A percentile compares a stretch with the other conserved stretches of the same genome.
Conservation (phyloP, 768 basidiomycete species). For the Suillus luteus region DNA sequence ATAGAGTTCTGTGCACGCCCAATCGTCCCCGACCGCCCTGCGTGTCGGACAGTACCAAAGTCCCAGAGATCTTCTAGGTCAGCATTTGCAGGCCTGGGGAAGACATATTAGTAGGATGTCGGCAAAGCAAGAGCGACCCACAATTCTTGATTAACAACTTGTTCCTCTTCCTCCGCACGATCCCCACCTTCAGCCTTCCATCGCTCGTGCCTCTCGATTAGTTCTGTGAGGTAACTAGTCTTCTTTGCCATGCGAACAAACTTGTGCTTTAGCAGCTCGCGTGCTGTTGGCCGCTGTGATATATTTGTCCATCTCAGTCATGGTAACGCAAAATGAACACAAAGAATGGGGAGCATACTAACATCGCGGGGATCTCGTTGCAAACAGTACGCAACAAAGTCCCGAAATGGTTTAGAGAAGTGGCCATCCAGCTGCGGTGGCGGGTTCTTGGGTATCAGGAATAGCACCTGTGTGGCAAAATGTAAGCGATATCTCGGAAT, state of each 20-base stretch:
- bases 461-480: conserved; percentile 69
- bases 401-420: conserved; percentile 91
- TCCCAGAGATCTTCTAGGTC: conserved; percentile 93
- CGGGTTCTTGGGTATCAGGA: conserved; percentile 97
- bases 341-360: conserved; percentile 29
- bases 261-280: conserved; percentile 93
- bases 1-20: conserved; percentile 62
- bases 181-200: conserved; percentile 92
- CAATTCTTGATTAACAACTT: conserved; percentile 62
- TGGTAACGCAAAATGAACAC: conserved; percentile 2
- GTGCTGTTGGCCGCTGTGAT: conserved; percentile 86
- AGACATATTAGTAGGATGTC: conserved; percentile 10
- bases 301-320: conserved; percentile 20
- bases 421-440: conserved; percentile 88
- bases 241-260: conserved; percentile 96
- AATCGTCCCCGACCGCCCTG: conserved; percentile 57
- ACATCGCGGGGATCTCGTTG: conserved; percentile 94
- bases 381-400: conserved; percentile 91
- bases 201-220: conserved; percentile 92
- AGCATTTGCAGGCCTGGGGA: conserved; percentile 49
- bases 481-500: not conserved
- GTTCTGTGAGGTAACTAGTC: conserved; percentile 89
- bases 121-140: conserved; percentile 38
- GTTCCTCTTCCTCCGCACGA: conserved; percentile 69
- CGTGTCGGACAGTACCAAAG: conserved; percentile 92